Percentiles rank a stretch among this genome's conserved stretches.
Evolutionary conservation across 257 asterid species (phyloP).

Genomic region (Misopates orontium): DNA sequence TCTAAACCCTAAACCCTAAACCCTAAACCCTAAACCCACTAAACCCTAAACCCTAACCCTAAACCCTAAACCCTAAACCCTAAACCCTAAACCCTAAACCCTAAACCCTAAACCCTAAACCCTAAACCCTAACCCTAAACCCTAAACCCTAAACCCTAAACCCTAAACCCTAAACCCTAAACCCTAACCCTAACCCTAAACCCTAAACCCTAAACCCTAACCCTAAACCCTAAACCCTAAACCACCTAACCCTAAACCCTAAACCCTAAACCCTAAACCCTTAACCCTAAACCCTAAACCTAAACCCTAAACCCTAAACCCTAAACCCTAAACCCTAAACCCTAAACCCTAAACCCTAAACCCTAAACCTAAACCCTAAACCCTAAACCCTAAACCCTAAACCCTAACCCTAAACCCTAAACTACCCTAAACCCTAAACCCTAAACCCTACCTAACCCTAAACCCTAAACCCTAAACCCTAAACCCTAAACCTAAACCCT

Average conservation of each 20-base stretch:
- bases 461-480: slow-evolving; percentile 36
- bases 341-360: slow-evolving; percentile 10
- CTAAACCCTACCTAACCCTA: too few species aligned
- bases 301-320: not conserved
- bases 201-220: not conserved
- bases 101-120: too few species aligned
- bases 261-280: slow-evolving; percentile 11
- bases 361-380: slow-evolving; percentile 24
- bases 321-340: not conserved
- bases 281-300: slow-evolving; percentile 8
- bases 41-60: too few species aligned
- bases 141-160: not conserved
- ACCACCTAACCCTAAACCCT: not conserved
- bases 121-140: too few species aligned
- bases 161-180: not conserved
- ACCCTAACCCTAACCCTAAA: not conserved
- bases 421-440: slow-evolving; percentile 37
- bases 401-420: too few species aligned
- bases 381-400: slow-evolving; percentile 35
- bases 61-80: too few species aligned
- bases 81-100: too few species aligned
- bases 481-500: too few species aligned
- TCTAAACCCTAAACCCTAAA: too few species aligned
- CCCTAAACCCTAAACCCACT: too few species aligned
- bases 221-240: not conserved